Percentiles rank a stretch among this genome's conserved stretches.
These are phyloP conservation scores for Bryoerythrophyllum caledonicum DNA, from an alignment of 225 moss, liverwort and hornwort species.

Conservation along the genomic window DNA sequence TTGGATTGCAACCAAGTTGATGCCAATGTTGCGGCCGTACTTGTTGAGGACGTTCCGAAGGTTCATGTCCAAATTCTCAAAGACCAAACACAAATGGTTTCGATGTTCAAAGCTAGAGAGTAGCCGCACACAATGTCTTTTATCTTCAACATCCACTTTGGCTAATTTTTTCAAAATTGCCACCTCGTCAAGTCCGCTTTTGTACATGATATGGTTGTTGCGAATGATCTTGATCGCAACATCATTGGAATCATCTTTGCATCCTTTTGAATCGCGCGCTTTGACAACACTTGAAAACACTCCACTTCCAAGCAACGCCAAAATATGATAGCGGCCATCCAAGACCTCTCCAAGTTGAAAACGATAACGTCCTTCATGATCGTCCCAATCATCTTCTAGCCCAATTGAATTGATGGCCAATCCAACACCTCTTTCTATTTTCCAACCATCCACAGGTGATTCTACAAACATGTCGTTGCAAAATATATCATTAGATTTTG, in stretches of 20 bases:
- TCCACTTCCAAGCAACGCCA: slow-evolving; percentile 94
- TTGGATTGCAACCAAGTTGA: slow-evolving; percentile 96
- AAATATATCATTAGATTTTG: too few species aligned
- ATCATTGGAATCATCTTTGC: slow-evolving; percentile 89
- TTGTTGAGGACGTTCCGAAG: slow-evolving; percentile 98
- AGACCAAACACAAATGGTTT: slow-evolving; percentile 98
- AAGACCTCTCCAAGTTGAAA: slow-evolving; percentile 61
- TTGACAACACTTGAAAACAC: slow-evolving; percentile 98
- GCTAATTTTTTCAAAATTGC: slow-evolving; percentile 94
- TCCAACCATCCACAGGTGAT: too few species aligned
- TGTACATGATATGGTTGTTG: slow-evolving; percentile 99
- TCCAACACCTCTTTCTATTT: too few species aligned
- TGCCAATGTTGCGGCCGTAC: slow-evolving; percentile 99
- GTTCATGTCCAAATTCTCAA: slow-evolving; percentile 99
- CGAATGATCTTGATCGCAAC: slow-evolving; percentile 99
- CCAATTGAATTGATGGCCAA: too few species aligned
- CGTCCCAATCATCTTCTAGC: too few species aligned
- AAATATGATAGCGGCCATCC: slow-evolving; percentile 93
- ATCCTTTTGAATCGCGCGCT: slow-evolving; percentile 87
- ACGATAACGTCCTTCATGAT: too few species aligned
- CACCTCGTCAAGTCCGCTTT: slow-evolving; percentile 73
- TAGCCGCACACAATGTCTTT: slow-evolving; percentile 98
- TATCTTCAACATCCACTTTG: slow-evolving; percentile 96
- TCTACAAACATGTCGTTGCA: too few species aligned
- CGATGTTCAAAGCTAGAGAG: slow-evolving; percentile 99